Evolutionary conservation across 2,329 filamentous ascomycete species (phyloP).

Genomic region (Verticillium dahliae): DNA sequence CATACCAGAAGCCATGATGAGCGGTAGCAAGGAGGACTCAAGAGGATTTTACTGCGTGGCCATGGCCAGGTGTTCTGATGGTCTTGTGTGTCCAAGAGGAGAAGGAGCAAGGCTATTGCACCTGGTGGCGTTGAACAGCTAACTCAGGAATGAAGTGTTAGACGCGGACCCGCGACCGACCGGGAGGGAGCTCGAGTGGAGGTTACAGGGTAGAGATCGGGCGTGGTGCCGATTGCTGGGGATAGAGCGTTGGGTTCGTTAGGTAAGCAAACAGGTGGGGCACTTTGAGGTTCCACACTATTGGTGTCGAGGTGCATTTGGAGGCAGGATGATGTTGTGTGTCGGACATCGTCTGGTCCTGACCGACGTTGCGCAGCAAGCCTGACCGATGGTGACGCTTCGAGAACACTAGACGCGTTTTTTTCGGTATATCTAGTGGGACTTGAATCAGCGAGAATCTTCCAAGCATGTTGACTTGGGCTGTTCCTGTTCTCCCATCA

Average conservation of each 20-base stretch:
- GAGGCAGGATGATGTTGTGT: too few relatives aligned
- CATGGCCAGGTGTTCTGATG: background rate
- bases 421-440: too few relatives aligned
- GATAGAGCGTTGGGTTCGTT: background rate
- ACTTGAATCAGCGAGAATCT: too few relatives aligned
- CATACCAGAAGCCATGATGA: slow-evolving; percentile 12
- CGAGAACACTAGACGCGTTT: too few relatives aligned
- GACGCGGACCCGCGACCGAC: background rate
- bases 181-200: background rate
- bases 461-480: too few relatives aligned
- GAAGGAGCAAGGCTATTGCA: background rate
- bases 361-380: too few relatives aligned
- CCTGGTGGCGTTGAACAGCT: background rate
- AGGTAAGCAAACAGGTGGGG: background rate
- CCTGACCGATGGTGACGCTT: too few relatives aligned
- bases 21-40: background rate
- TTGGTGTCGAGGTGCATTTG: too few relatives aligned
- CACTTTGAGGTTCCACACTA: too few relatives aligned
- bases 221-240: background rate
- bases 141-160: background rate
- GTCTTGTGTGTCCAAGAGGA: background rate
- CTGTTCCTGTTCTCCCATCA: too few relatives aligned
- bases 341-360: too few relatives aligned
- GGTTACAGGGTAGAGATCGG: background rate
- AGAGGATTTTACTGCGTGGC: background rate